Evolutionary conservation across 192 early-diverging fungal species (phyloP).

Genomic region (Backusella morwellensis): DNA sequence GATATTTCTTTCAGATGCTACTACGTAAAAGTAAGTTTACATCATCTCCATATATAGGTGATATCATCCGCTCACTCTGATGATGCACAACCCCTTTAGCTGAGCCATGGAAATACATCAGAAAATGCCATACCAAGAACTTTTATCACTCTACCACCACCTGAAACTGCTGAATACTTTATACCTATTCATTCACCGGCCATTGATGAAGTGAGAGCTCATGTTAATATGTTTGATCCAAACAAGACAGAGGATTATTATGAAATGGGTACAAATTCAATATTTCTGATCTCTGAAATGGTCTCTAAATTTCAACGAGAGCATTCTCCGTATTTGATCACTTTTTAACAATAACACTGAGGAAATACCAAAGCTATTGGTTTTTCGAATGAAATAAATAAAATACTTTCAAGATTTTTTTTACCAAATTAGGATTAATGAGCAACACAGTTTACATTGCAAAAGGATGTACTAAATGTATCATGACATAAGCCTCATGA

Average conservation of each 20-base stretch:
- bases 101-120: neutral
- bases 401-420: neutral
- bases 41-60: neutral
- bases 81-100: neutral
- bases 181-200: conserved; percentile 11
- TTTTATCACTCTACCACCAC: conserved; percentile 26
- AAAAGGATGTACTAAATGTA: neutral
- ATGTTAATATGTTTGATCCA: conserved; percentile 31
- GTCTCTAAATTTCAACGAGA: conserved; percentile 3
- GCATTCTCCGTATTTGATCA: neutral
- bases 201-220: conserved; percentile 24
- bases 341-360: neutral
- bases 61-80: neutral
- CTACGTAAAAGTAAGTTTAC: conserved; percentile 20
- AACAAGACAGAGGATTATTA: conserved; percentile 23
- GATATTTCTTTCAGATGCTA: conserved; percentile 29
- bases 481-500: neutral
- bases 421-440: neutral
- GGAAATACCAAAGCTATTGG: neutral
- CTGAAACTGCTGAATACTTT: conserved; percentile 20
- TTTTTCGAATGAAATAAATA: neutral
- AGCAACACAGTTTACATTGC: neutral
- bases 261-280: conserved; percentile 9
- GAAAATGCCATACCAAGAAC: conserved; percentile 8
- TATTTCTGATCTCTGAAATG: conserved; percentile 17